These are phyloP conservation scores for Penicillium steckii DNA, from an alignment of 495 filamentous ascomycete genomes.

Conservation along the genomic window DNA sequence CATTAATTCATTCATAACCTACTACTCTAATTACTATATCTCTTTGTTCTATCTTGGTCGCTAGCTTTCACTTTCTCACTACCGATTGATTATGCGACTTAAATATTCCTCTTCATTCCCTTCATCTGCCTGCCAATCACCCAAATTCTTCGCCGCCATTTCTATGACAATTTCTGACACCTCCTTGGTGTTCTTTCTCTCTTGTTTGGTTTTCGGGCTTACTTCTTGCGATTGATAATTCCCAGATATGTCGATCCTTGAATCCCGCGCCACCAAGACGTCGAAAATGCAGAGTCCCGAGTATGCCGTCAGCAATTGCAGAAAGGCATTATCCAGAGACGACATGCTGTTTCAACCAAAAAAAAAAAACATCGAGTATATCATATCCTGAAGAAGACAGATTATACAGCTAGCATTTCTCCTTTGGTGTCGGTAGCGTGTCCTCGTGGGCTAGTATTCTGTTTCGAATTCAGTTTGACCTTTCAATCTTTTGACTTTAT, in stretches of 20 bases:
- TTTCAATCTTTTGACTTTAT: no score
- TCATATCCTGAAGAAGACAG: background rate
- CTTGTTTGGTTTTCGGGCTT: background rate
- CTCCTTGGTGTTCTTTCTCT: background rate
- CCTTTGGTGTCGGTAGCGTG: background rate
- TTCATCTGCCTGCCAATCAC: background rate
- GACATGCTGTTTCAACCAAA: conserved; percentile 10
- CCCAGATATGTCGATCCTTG: background rate
- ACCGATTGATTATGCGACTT: background rate
- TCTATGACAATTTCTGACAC: background rate
- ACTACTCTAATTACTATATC: background rate
- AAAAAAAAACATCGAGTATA: conserved; percentile 9
- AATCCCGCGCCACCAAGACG: background rate
- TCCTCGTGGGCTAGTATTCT: no score
- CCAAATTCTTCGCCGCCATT: background rate
- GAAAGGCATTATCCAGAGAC: conserved; percentile 9
- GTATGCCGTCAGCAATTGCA: conserved; percentile 12
- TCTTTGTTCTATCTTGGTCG: background rate
- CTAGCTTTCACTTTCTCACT: background rate
- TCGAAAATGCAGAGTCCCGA: conserved; percentile 1
- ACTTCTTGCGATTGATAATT: background rate
- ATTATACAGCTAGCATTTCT: background rate
- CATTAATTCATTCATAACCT: background rate
- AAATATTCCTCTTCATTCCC: background rate
- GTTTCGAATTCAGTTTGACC: no score